Conservation (phyloP, 176 grass and related monocot species). For the Eragrostis nindensis region DNA sequence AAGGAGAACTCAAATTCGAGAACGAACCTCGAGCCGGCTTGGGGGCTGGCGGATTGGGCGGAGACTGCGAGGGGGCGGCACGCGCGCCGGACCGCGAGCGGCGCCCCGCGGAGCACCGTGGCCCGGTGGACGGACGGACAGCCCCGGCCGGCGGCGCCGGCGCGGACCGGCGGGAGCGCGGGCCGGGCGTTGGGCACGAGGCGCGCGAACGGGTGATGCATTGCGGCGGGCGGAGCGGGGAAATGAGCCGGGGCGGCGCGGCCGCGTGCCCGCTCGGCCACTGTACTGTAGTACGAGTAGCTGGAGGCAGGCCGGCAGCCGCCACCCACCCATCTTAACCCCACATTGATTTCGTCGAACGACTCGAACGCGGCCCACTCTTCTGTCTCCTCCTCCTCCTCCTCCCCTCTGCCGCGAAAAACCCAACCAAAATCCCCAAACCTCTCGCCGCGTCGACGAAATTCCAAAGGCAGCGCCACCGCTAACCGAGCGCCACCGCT, state of each 20-base stretch:
- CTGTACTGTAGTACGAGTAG: not conserved
- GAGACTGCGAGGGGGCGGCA: slow-evolving; percentile 42
- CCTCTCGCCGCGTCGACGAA: too few relatives aligned
- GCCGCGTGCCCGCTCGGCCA: slow-evolving; percentile 1
- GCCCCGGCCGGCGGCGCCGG: slow-evolving; percentile 5
- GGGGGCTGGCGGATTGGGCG: slow-evolving; percentile 6
- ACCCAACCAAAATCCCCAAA: too few relatives aligned
- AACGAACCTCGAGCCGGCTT: slow-evolving; percentile 36
- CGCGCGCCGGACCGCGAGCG: slow-evolving; percentile 9
- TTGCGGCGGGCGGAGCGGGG: slow-evolving; percentile 18
- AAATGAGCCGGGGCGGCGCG: not conserved
- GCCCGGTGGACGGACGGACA: not conserved
- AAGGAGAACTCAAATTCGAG: not conserved
- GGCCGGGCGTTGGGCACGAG: slow-evolving; percentile 42
- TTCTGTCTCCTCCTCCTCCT: too few relatives aligned
- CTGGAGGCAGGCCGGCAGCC: not conserved
- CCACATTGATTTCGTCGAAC: too few relatives aligned
- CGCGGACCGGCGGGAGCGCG: slow-evolving; percentile 19
- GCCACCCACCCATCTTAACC: too few relatives aligned
- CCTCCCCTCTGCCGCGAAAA: too few relatives aligned
- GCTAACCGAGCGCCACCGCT: not conserved
- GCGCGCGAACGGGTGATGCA: slow-evolving; percentile 45
- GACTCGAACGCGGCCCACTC: too few relatives aligned
- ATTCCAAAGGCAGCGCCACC: too few relatives aligned
- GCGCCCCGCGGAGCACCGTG: not conserved